Percentiles rank a stretch among this genome's conserved stretches.
Conservation (phyloP, 176 grass and related monocot genomes). For the Themeda triandra region DNA sequence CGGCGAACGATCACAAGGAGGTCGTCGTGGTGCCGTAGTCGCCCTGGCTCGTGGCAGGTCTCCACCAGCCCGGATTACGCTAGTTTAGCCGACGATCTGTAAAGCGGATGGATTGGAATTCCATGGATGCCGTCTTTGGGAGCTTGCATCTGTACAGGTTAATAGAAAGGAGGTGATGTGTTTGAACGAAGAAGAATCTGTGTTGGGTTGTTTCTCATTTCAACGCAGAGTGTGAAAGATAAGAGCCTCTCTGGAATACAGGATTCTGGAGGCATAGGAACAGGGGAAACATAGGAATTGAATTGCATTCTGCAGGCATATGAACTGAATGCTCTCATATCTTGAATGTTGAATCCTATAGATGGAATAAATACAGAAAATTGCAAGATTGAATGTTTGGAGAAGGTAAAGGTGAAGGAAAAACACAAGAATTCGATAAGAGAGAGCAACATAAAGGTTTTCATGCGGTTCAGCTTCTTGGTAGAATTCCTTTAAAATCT, state of each 20-base stretch:
- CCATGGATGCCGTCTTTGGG: background rate
- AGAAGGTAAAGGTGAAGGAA: background rate
- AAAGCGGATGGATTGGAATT: background rate
- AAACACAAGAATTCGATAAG: background rate
- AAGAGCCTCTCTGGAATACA: background rate
- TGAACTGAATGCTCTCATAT: background rate
- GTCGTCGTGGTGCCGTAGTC: conserved; percentile 21
- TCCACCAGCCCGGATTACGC: background rate
- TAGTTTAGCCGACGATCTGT: background rate
- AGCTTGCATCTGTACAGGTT: conserved; percentile 28
- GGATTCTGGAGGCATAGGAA: background rate
- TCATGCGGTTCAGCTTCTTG: too few relatives aligned
- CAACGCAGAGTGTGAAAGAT: background rate
- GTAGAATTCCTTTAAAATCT: background rate
- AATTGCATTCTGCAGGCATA: background rate
- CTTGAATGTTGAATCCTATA: background rate
- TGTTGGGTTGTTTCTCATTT: background rate
- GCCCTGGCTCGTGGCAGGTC: background rate
- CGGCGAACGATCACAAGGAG: conserved; percentile 53
- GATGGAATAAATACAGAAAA: background rate
- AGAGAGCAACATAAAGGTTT: too few relatives aligned
- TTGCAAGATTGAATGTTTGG: background rate
- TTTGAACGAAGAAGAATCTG: background rate
- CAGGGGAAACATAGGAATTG: background rate
- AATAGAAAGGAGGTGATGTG: background rate